Evolutionary conservation across 345 rosid species (phyloP), one percentile per base, ranked within the genome.

Genomic region (Lepidium aucheri): DNA sequence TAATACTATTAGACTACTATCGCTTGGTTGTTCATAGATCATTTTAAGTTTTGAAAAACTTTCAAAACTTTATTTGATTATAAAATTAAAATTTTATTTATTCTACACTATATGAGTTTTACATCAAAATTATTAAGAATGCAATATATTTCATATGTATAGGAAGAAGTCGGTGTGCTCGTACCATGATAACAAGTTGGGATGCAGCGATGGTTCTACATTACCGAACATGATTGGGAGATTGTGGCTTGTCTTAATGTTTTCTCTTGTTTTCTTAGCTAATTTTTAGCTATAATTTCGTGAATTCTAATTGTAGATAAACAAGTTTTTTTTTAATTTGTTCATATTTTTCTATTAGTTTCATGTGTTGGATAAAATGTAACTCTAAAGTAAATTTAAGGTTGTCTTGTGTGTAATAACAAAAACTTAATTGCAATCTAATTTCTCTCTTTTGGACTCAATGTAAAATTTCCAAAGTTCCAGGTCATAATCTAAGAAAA

Each of bases 161-260:
- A 89, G 95, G 84, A 71, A 82, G 39, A 86, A 70, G 40, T 46
- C 65, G 11, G 87, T 81, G 33, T 92, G 98, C 80, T 80, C 92
- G 4, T 89, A 87, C 63, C 96, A 87, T 60, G 59, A 87, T 36
- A 68, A 78, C 65, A 85, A 77, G 83, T 76, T 92, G 10, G 39
- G 41, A n/a, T 92, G 98, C 74, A 80, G 76, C 17, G 79, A 79
- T 24, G 86, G 81, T 71, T 75, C 82, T 11, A 55, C 79, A 56
- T 8, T 75, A 4, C 81, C 28, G 53, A 75, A 63, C 2, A 17
- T 70, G 58, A 53, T 38, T 30, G 85, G 82, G 44, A 68, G 66
- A 68, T 75, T 80, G 76, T 70, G 79, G 84, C 35, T 61, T 43
- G 28, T 52, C 38, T 9, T 42, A 20, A 20, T 77, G 74, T 69